Percentiles rank a stretch among this genome's conserved stretches.
These are phyloP conservation scores for Westerdykella ornata DNA, from an alignment of 2,329 filamentous ascomycete genomes.

Conservation along the genomic window DNA sequence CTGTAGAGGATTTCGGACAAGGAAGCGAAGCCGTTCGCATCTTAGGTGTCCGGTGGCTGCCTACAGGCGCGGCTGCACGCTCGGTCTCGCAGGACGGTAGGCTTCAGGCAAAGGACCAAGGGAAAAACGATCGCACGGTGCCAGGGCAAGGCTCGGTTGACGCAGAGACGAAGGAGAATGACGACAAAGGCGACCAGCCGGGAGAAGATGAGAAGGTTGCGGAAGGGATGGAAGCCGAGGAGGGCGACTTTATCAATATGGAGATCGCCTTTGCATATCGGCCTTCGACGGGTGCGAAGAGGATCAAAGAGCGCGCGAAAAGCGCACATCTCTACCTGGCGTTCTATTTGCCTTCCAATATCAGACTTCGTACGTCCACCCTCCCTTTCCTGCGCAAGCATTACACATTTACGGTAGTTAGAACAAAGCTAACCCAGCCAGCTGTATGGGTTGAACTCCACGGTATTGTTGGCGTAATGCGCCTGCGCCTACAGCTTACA, in stretches of 20 bases:
- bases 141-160: constrained; percentile 39
- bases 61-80: constrained; percentile 60
- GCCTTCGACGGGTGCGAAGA: constrained; percentile 54
- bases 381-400: neutral
- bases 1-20: constrained; percentile 68
- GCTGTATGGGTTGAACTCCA: constrained; percentile 69
- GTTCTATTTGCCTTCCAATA: constrained; percentile 58
- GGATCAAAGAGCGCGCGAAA: constrained; percentile 57
- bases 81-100: constrained; percentile 55
- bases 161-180: constrained; percentile 32
- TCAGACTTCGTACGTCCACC: constrained; percentile 44
- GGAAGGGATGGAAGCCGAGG: constrained; percentile 66
- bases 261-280: constrained; percentile 70
- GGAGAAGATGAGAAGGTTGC: constrained; percentile 35
- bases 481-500: constrained; percentile 63
- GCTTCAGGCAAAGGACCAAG: constrained; percentile 43
- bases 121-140: constrained; percentile 48
- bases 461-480: constrained; percentile 63
- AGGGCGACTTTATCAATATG: constrained; percentile 71
- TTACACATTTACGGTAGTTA: neutral
- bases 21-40: constrained; percentile 65
- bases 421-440: constrained; percentile 23
- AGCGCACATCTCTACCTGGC: constrained; percentile 67
- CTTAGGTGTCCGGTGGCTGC: constrained; percentile 65
- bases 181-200: constrained; percentile 19